Conservation (phyloP, 1,139 yeast species). For the Blastobotrys petasosporus region DNA sequence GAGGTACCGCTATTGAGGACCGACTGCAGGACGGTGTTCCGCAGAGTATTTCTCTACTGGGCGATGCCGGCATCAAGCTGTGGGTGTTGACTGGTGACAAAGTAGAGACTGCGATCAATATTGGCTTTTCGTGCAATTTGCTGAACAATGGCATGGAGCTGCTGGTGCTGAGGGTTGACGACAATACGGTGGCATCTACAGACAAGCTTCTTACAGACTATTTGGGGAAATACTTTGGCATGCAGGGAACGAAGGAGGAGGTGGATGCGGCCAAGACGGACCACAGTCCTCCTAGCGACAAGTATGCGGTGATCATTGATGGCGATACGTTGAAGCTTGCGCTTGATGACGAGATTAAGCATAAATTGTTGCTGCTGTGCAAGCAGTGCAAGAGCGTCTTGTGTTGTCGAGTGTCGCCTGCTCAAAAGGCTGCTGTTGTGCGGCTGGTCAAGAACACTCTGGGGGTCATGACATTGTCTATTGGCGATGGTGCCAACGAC, state of each 20-base stretch:
- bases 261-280: slow-evolving; percentile 57
- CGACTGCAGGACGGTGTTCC: slow-evolving; percentile 95
- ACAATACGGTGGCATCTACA: slow-evolving; percentile 42
- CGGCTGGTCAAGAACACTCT: slow-evolving; percentile 74
- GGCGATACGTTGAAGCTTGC: slow-evolving; percentile 86
- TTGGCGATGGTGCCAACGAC: slow-evolving; percentile 98
- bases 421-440: slow-evolving; percentile 96
- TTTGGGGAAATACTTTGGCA: slow-evolving; percentile 53
- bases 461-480: slow-evolving; percentile 83
- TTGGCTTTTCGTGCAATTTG: slow-evolving; percentile 92
- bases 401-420: slow-evolving; percentile 96
- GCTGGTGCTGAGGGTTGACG: slow-evolving; percentile 54
- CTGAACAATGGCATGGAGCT: slow-evolving; percentile 83
- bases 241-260: slow-evolving; percentile 57
- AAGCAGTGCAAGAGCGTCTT: slow-evolving; percentile 90
- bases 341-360: slow-evolving; percentile 50
- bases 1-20: slow-evolving; percentile 98
- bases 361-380: slow-evolving; percentile 76
- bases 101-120: slow-evolving; percentile 95
- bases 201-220: slow-evolving; percentile 54
- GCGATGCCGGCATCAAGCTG: slow-evolving; percentile 86
- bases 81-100: slow-evolving; percentile 99
- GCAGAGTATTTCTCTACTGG: slow-evolving; percentile 76
- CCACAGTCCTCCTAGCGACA: slow-evolving; percentile 72
- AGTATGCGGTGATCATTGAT: slow-evolving; percentile 81